Base-by-base conservation (phyloP, 257 asterid species). In the Apocynum venetum region DNA sequence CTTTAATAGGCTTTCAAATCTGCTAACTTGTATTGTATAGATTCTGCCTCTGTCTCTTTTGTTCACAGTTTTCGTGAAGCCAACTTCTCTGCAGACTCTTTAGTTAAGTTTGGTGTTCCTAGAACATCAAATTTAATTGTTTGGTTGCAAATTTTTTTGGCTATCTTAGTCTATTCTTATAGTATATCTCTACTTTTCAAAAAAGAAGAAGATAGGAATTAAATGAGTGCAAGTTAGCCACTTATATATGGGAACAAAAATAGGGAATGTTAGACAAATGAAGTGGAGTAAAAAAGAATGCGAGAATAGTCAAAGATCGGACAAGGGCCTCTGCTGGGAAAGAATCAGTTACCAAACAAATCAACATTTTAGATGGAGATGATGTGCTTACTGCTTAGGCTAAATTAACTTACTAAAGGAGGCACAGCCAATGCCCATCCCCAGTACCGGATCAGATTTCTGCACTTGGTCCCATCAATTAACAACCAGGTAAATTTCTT, bases 221-320 rank as follows among this genome's bases (percentile, higher is more conserved):
- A 68, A 19, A 68, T 15, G 73, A 68, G 73, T 68, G 73, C 72
- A 68, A 68, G 73, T 19, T 68, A 43, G 4, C 6, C 43, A 66
- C 9, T 40, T 36, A 0, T 38, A 0, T 38, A 4, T 13, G 7
- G 71, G 69, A 63, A 36, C 70, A 5, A 70, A 11, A 47, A 25
- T 4, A 2, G n/a, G 64, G 48, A 38, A 51, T 72, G 49, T 72
- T 53, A 11, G 77, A 73, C 25, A 73, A 56, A 19, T 1, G 7
- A 10, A 8, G 11, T 53, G 49, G 12, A 56, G 64, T 40, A 3
- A 38, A 73, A 41, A 53, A 17, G 57, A 6, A 48, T 6, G 59
- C 40, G 8, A 71, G 47, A n/a, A 72, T 35, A 64, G 70, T 64
- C 70, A 64, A 47, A 47, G 43, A 7, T 1, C 2, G 31, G 20